Evolutionary conservation across 176 grass and related monocot species (phyloP).

Genomic region (Eragrostis nindensis): DNA sequence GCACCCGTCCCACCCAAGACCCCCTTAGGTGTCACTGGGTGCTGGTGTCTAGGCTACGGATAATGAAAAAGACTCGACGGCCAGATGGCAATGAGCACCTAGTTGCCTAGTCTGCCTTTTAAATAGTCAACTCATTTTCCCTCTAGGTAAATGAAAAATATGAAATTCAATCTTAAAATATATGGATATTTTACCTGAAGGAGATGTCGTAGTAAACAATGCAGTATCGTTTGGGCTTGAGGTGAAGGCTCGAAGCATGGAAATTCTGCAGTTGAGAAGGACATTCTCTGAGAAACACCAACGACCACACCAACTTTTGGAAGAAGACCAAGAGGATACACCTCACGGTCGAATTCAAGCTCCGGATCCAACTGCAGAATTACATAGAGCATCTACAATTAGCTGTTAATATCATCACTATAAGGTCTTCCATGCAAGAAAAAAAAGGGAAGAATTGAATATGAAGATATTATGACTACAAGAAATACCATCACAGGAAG

Average conservation of each 20-base stretch:
- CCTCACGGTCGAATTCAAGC: conserved; percentile 97
- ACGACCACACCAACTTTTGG: conserved; percentile 95
- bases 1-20: background rate
- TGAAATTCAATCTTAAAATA: conserved; percentile 3
- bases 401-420: conserved; percentile 7
- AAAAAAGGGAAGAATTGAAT: background rate
- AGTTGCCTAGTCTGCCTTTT: background rate
- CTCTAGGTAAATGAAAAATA: conserved; percentile 10
- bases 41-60: background rate
- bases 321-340: conserved; percentile 98
- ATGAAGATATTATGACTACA: conserved; percentile 11
- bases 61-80: background rate
- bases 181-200: conserved; percentile 69
- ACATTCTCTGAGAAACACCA: conserved; percentile 94
- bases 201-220: conserved; percentile 94
- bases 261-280: conserved; percentile 93
- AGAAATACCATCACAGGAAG: conserved; percentile 29
- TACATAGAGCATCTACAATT: conserved; percentile 33
- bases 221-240: conserved; percentile 97
- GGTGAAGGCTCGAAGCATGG: conserved; percentile 97
- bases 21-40: background rate
- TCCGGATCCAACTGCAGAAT: conserved; percentile 92
- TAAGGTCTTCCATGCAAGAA: background rate
- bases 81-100: background rate
- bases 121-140: background rate